These are phyloP conservation scores for Colletotrichum simmondsii DNA, from an alignment of 2,329 filamentous ascomycete genomes.

Conservation along the genomic window DNA sequence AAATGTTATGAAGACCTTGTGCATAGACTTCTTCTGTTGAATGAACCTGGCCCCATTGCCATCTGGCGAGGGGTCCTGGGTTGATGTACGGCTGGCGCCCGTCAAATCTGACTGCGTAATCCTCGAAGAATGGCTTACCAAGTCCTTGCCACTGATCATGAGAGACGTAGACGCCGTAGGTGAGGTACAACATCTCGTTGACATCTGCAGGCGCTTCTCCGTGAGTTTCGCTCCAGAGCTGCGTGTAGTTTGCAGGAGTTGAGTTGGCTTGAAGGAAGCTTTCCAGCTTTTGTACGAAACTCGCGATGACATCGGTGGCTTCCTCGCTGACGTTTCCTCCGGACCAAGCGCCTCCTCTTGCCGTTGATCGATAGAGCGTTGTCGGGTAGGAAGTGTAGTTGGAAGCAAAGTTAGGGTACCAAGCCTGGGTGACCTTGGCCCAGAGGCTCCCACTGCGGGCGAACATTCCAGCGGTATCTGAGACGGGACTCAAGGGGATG, in stretches of 20 bases:
- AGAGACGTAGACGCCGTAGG: slow-evolving; percentile 46
- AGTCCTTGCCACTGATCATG: slow-evolving; percentile 47
- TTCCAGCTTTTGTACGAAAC: slow-evolving; percentile 41
- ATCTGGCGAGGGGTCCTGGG: slow-evolving; percentile 45
- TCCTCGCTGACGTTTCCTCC: not conserved
- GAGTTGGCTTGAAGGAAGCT: slow-evolving; percentile 34
- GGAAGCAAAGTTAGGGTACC: slow-evolving; percentile 18
- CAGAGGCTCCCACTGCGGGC: slow-evolving; percentile 15
- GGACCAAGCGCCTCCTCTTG: not conserved
- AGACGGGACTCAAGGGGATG: slow-evolving; percentile 49
- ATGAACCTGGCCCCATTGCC: slow-evolving; percentile 42
- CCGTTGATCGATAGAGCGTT: slow-evolving; percentile 37
- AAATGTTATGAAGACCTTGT: slow-evolving; percentile 20
- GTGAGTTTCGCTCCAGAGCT: slow-evolving; percentile 38
- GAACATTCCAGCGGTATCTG: slow-evolving; percentile 20
- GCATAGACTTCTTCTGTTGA: slow-evolving; percentile 28
- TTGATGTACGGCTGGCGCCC: slow-evolving; percentile 49
- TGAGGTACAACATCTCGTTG: slow-evolving; percentile 41
- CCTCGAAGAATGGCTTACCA: slow-evolving; percentile 47
- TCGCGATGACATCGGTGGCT: not conserved
- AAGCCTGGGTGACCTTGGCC: slow-evolving; percentile 13
- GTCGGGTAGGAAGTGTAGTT: slow-evolving; percentile 44
- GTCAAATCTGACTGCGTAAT: slow-evolving; percentile 46
- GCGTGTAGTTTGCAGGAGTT: slow-evolving; percentile 34
- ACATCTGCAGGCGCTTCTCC: slow-evolving; percentile 32